Evolutionary conservation across 352 stramenopile genomes (phyloP).

Genomic region (Phytophthora podocarpi): DNA sequence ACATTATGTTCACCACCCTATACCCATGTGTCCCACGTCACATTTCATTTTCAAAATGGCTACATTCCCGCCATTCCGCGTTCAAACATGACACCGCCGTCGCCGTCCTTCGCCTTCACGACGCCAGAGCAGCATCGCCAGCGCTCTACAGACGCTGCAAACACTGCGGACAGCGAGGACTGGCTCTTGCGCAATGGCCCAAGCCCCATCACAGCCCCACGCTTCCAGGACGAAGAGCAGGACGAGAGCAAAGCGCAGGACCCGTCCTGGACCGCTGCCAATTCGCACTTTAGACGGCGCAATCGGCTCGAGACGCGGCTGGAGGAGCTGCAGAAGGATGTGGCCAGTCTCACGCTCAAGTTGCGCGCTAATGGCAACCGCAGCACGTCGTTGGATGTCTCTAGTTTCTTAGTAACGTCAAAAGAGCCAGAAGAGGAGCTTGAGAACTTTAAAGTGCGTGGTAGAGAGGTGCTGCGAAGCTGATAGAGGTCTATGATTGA

Average conservation of each 20-base stretch:
- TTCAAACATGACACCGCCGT: constrained; percentile 19
- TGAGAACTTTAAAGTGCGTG: constrained; percentile 12
- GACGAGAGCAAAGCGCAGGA: constrained; percentile 20
- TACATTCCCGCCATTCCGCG: constrained; percentile 5
- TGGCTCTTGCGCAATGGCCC: constrained; percentile 24
- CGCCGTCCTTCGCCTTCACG: constrained; percentile 29
- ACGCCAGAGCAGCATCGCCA: constrained; percentile 25
- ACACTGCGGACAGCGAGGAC: constrained; percentile 15
- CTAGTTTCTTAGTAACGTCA: constrained; percentile 22
- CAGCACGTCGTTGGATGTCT: constrained; percentile 43
- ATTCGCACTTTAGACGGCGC: constrained; percentile 49
- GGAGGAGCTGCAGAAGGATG: constrained; percentile 76
- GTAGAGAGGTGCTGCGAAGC: not conserved
- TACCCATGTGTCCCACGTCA: no score
- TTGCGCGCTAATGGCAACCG: constrained; percentile 43
- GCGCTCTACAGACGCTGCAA: not conserved
- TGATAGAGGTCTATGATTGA: not conserved
- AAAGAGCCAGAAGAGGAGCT: constrained; percentile 5
- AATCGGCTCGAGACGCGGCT: constrained; percentile 72
- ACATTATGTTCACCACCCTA: not conserved
- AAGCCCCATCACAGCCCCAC: constrained; percentile 21
- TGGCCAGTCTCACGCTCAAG: constrained; percentile 76
- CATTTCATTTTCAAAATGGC: no score
- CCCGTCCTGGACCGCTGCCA: constrained; percentile 31
- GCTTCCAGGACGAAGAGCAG: constrained; percentile 20